Evolutionary conservation across 2,329 filamentous ascomycete genomes (phyloP), one percentile per base, ranked within the genome.

Genomic region (Botryotinia globosa): DNA sequence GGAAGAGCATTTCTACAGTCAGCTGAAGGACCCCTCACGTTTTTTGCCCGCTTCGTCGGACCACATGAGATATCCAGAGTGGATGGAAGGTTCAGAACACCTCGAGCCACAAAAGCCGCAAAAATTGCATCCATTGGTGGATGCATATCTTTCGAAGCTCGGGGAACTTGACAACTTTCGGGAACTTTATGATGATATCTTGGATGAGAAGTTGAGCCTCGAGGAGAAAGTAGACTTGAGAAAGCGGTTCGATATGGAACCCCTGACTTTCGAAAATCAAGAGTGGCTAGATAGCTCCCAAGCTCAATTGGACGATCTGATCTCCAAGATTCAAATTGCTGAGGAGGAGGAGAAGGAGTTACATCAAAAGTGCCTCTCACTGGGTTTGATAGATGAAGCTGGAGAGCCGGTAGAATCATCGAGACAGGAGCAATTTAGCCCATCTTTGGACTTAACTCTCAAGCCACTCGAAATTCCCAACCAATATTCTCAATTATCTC

Each of bases 311-410:
- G 61, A 54, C 5, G 48, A 68, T 7, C 56, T 79, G 0, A 16
- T 65, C 3, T 32, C 51, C 4, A 34, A 78, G 37, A 73, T 78
- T 29, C 25, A 67, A 16, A 20, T 29, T 34, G 32, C 65, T 1
- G 66, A 76, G 29, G 54, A 22, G 1, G 75, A 77, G 22, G 62
- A 74, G 0, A 54, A 62, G 20, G 10, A 56, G 1, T 72, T 79
- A 48, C 73, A 67, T 39, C 22, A 56, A 32, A 20, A 73, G 8
- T 79, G 77, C 48, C 61, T 78, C 1, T 34, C 62, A 18, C 42
- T 69, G 29, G 76, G 75, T 9, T 61, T 79, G 16, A 72, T 79
- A 7, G 77, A 79, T 54, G 74, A 78, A 20, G 59, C 74, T 59
- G 77, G 74, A 12, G 71, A 78, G 2, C 76, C 76, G 6, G 74